A percentile compares a stretch with the other conserved stretches of the same genome.
These are phyloP conservation scores for Fusarium secorum DNA, from an alignment of 2,329 filamentous ascomycete species.

Conservation along the genomic window DNA sequence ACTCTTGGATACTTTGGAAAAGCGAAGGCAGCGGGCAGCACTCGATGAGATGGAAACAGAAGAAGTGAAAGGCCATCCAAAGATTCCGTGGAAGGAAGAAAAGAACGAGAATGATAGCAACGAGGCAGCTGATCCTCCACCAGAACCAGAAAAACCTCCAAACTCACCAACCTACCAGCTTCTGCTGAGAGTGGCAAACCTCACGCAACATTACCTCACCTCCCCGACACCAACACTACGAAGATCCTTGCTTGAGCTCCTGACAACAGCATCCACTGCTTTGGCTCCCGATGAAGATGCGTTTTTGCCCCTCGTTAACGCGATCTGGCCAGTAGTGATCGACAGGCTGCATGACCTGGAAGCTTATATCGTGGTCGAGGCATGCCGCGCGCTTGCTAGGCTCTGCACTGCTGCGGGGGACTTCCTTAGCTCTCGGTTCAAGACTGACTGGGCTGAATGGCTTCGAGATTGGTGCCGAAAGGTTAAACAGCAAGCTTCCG, in stretches of 20 bases:
- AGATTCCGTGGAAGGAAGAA: constrained; percentile 50
- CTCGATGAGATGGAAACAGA: constrained; percentile 46
- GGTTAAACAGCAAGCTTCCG: constrained; percentile 51
- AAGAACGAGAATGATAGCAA: constrained; percentile 47
- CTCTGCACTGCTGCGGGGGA: constrained; percentile 79
- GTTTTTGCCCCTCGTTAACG: constrained; percentile 89
- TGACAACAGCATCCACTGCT: constrained; percentile 74
- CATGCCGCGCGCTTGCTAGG: constrained; percentile 71
- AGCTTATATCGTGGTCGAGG: constrained; percentile 72
- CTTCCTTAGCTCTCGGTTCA: constrained; percentile 80
- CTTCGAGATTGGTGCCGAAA: constrained; percentile 59
- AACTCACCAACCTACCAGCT: constrained; percentile 82
- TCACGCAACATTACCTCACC: constrained; percentile 91
- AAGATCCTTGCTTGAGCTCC: constrained; percentile 77
- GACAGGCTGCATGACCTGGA: constrained; percentile 72
- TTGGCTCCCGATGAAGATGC: constrained; percentile 80
- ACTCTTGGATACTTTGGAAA: constrained; percentile 67
- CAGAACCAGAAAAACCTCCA: constrained; percentile 63
- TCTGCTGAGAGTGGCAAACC: constrained; percentile 79
- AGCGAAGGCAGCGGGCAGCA: constrained; percentile 50
- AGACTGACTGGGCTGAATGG: constrained; percentile 72
- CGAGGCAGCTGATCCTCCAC: constrained; percentile 47
- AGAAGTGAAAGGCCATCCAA: constrained; percentile 44
- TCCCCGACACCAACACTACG: constrained; percentile 82
- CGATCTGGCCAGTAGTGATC: constrained; percentile 85